A percentile compares a stretch with the other conserved stretches of the same genome.
Conservation (phyloP, 768 basidiomycete genomes). For the Leccinum subgranulosum region DNA sequence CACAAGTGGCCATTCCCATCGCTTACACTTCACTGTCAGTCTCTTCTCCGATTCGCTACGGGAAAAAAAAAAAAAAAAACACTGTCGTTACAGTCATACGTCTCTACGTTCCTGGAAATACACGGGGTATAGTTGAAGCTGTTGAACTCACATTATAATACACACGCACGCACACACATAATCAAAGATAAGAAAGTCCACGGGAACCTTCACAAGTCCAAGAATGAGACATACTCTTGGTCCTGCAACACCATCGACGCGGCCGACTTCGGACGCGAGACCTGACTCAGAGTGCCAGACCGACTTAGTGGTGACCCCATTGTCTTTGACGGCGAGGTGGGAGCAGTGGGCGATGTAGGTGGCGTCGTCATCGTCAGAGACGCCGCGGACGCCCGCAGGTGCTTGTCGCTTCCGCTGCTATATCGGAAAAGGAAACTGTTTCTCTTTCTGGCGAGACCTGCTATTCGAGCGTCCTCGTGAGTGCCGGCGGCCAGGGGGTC, state of each 20-base stretch:
- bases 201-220: constrained; percentile 17
- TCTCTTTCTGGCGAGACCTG: not conserved
- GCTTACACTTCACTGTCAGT: not conserved
- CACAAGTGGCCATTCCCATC: not conserved
- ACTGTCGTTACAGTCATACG: not conserved
- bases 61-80: not conserved
- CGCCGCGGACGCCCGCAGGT: not conserved
- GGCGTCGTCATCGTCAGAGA: not conserved
- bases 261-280: not conserved
- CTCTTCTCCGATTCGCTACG: not conserved
- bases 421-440: not conserved
- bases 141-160: not conserved
- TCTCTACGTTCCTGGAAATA: not conserved
- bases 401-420: not conserved
- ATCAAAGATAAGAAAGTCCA: not conserved
- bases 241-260: constrained; percentile 10
- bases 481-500: not conserved
- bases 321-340: not conserved
- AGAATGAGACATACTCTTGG: constrained; percentile 24
- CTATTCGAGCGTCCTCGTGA: not conserved
- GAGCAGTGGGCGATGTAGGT: not conserved
- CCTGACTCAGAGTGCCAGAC: not conserved
- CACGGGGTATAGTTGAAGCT: not conserved
- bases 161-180: not conserved
- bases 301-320: not conserved